Evolutionary conservation across 495 filamentous ascomycete genomes (phyloP).

Genomic region (Neurospora discreta): DNA sequence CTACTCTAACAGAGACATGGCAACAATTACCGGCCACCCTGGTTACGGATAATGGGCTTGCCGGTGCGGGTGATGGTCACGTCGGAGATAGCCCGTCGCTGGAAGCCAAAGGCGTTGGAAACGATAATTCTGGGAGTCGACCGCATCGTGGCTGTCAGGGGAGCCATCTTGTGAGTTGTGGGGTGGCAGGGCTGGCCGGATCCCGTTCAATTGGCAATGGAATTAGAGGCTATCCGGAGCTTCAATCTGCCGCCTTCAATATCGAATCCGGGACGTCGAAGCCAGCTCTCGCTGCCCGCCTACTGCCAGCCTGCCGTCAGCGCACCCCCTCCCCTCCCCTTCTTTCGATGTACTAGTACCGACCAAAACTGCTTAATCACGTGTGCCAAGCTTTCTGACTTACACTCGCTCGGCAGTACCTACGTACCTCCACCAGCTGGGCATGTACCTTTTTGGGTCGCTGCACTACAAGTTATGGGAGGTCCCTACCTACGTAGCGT

Average conservation of each 20-base stretch:
- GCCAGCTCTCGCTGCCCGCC: not conserved
- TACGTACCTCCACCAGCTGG: not conserved
- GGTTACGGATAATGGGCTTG: slow-evolving; percentile 70
- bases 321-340: too few relatives aligned
- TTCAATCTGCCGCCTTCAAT: slow-evolving; percentile 8
- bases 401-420: not conserved
- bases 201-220: slow-evolving; percentile 24
- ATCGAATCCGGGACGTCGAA: not conserved
- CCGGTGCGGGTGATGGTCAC: slow-evolving; percentile 76
- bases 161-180: slow-evolving; percentile 32
- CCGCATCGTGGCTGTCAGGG: slow-evolving; percentile 38
- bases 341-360: not conserved
- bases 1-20: slow-evolving; percentile 10
- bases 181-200: slow-evolving; percentile 22
- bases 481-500: too few relatives aligned
- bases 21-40: slow-evolving; percentile 65
- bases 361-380: slow-evolving; percentile 4
- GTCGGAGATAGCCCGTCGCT: slow-evolving; percentile 55
- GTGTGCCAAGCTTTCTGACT: not conserved
- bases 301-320: not conserved
- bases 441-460: not conserved
- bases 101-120: slow-evolving; percentile 14
- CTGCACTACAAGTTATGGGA: too few relatives aligned
- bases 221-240: slow-evolving; percentile 12
- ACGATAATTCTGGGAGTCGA: slow-evolving; percentile 23